These are phyloP conservation scores for Geosmithia putterillii DNA, from an alignment of 2,329 filamentous ascomycete species.

Conservation along the genomic window DNA sequence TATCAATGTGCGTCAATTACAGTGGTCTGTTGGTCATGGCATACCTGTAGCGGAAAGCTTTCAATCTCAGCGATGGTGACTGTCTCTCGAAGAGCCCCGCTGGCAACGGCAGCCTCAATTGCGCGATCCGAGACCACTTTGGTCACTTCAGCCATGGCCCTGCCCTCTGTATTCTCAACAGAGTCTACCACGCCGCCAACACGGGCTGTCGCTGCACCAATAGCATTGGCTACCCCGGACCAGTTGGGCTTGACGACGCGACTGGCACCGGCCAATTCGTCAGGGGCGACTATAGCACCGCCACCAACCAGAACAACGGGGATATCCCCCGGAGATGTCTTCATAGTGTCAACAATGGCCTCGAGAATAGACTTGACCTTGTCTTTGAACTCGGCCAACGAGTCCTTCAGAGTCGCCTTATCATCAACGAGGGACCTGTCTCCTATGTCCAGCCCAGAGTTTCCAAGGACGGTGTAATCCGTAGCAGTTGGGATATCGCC, in stretches of 20 bases:
- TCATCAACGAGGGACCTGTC: slow-evolving; percentile 21
- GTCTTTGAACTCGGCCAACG: slow-evolving; percentile 23
- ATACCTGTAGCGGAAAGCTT: slow-evolving; percentile 37
- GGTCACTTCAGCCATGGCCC: slow-evolving; percentile 21
- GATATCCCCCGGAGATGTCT: slow-evolving; percentile 44
- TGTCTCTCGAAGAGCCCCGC: slow-evolving; percentile 29
- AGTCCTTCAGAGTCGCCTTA: slow-evolving; percentile 6
- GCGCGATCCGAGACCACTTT: slow-evolving; percentile 25
- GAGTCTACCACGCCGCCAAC: slow-evolving; percentile 43
- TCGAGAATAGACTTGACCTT: slow-evolving; percentile 40
- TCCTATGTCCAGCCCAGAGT: slow-evolving; percentile 24
- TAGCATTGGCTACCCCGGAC: slow-evolving; percentile 50
- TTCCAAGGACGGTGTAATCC: slow-evolving; percentile 31
- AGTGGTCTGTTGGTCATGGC: slow-evolving; percentile 1
- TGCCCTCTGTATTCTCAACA: slow-evolving; percentile 32
- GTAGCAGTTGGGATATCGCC: slow-evolving; percentile 46
- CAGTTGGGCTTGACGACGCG: slow-evolving; percentile 42
- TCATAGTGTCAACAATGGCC: slow-evolving; percentile 46
- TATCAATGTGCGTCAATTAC: not conserved
- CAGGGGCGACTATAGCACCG: slow-evolving; percentile 45
- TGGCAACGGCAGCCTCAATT: slow-evolving; percentile 28
- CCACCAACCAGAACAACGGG: slow-evolving; percentile 52
- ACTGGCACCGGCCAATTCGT: slow-evolving; percentile 41
- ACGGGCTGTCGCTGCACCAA: slow-evolving; percentile 49
- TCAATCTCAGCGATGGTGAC: slow-evolving; percentile 40